A percentile compares a stretch with the other conserved stretches of the same genome.
Conservation (phyloP, 2,329 filamentous ascomycete species). For the Clarireedia homoeocarpa region DNA sequence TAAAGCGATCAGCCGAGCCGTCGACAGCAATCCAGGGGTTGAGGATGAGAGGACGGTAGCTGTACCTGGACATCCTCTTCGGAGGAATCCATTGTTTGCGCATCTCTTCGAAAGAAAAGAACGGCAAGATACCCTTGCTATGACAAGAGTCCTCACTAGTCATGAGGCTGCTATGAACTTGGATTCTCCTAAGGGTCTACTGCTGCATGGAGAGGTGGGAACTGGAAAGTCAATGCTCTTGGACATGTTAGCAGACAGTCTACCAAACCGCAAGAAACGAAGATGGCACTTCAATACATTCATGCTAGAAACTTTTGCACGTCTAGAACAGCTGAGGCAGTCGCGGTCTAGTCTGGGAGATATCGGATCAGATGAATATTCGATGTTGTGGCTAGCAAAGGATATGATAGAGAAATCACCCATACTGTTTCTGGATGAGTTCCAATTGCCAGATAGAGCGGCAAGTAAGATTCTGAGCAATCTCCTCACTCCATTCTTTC, state of each 20-base stretch:
- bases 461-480: constrained; percentile 73
- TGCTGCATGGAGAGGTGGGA: constrained; percentile 75
- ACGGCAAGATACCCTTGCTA: constrained; percentile 49
- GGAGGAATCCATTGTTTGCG: constrained; percentile 50
- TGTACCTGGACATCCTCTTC: constrained; percentile 45
- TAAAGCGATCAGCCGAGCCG: constrained; percentile 46
- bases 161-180: constrained; percentile 65
- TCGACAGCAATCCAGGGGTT: constrained; percentile 27
- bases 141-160: constrained; percentile 60
- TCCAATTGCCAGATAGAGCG: constrained; percentile 72
- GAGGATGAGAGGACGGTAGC: constrained; percentile 37
- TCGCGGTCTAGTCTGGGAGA: constrained; percentile 12
- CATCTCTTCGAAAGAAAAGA: constrained; percentile 50
- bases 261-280: constrained; percentile 65
- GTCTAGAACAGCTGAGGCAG: constrained; percentile 56
- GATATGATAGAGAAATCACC: constrained; percentile 69
- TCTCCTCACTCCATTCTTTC: constrained; percentile 72
- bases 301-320: constrained; percentile 70
- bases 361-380: constrained; percentile 17
- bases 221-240: constrained; percentile 83
- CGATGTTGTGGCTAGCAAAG: constrained; percentile 61
- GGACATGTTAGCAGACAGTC: constrained; percentile 68
- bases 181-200: constrained; percentile 64
- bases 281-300: constrained; percentile 83
- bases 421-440: constrained; percentile 75